A percentile compares a stretch with the other conserved stretches of the same genome.
These are phyloP conservation scores for Colletotrichum sp. DNA, from an alignment of 2,329 filamentous ascomycete species.

Conservation along the genomic window DNA sequence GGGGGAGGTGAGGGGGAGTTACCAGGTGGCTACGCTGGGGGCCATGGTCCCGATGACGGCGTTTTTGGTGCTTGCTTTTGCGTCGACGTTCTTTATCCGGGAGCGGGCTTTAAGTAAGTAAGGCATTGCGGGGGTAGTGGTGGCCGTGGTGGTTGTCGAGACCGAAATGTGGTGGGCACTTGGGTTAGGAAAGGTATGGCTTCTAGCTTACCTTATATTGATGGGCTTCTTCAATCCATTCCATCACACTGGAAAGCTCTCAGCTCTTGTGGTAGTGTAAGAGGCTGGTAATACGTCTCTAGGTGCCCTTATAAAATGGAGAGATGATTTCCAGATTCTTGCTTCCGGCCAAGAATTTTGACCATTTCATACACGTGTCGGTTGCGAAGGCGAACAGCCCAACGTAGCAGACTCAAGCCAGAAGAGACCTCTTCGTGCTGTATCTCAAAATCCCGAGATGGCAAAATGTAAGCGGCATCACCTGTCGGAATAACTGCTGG, in stretches of 20 bases:
- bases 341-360: too few relatives aligned
- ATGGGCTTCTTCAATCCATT: too few relatives aligned
- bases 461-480: not conserved
- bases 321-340: too few relatives aligned
- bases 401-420: not conserved
- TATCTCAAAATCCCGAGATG: not conserved
- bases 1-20: constrained; percentile 68
- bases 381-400: not conserved
- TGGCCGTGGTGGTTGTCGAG: not conserved
- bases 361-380: too few relatives aligned
- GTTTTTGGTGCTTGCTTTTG: constrained; percentile 42
- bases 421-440: not conserved
- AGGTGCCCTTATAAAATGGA: too few relatives aligned
- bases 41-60: constrained; percentile 44
- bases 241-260: too few relatives aligned
- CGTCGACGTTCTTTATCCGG: constrained; percentile 54
- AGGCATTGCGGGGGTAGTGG: too few relatives aligned
- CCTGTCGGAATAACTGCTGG: not conserved
- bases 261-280: too few relatives aligned
- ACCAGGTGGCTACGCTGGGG: constrained; percentile 53
- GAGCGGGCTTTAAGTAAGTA: constrained; percentile 57
- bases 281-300: too few relatives aligned
- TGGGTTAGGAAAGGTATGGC: too few relatives aligned
- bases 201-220: too few relatives aligned
- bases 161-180: too few relatives aligned